These are phyloP conservation scores for Quercus mongolica DNA, from an alignment of 306 rosid species.

Conservation along the genomic window DNA sequence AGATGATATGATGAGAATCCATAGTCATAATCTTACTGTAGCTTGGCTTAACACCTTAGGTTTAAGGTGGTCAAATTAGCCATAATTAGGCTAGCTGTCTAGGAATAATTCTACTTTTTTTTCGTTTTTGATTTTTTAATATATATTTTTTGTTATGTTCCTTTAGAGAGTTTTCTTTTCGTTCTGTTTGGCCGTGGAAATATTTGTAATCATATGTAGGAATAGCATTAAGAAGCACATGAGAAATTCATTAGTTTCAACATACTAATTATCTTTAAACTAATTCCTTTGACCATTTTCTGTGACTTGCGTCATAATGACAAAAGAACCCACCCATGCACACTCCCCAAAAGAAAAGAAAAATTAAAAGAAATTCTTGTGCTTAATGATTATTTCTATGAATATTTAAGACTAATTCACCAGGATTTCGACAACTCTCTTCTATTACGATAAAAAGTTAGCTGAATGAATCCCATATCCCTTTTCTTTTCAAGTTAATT, in stretches of 20 bases:
- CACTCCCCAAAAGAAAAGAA: not conserved
- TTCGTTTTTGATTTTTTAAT: not conserved
- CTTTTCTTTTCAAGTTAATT: too few species aligned
- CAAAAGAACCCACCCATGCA: not conserved
- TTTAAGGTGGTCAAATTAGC: constrained; percentile 44
- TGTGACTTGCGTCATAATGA: constrained; percentile 6
- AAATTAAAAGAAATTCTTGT: not conserved
- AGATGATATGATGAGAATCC: constrained; percentile 25
- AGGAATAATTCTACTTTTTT: constrained; percentile 21
- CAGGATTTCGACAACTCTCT: too few species aligned
- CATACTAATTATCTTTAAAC: not conserved
- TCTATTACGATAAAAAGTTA: too few species aligned
- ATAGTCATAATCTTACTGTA: constrained; percentile 16
- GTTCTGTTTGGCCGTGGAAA: not conserved
- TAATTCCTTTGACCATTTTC: not conserved
- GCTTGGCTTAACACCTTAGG: constrained; percentile 20
- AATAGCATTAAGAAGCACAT: not conserved
- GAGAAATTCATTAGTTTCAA: not conserved
- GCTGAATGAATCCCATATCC: too few species aligned
- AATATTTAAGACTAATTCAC: too few species aligned
- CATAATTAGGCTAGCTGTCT: constrained; percentile 52
- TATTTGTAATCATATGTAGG: constrained; percentile 16
- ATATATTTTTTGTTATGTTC: not conserved
- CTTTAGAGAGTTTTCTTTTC: constrained; percentile 4
- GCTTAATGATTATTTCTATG: too few species aligned